Evolutionary conservation across 805 yeast species (phyloP).

Genomic region (Wickerhamiella vanderwaltii): DNA sequence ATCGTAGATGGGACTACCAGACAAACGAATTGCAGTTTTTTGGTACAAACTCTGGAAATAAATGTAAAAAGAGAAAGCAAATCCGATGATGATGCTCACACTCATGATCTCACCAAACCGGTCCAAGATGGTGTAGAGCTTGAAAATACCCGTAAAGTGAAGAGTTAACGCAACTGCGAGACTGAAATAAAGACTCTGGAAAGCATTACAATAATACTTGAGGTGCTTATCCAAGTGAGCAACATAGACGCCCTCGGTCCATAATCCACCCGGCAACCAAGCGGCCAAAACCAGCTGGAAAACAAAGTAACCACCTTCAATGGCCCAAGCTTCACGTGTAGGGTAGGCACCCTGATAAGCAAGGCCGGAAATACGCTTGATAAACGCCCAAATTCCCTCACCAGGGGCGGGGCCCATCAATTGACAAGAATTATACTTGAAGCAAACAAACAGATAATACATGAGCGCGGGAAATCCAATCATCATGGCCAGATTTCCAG

Average conservation of each 20-base stretch:
- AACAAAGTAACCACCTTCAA: constrained; percentile 58
- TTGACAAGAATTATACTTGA: constrained; percentile 62
- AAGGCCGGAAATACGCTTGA: constrained; percentile 36
- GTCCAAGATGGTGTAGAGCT: constrained; percentile 62
- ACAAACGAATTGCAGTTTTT: constrained; percentile 76
- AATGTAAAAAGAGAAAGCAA: constrained; percentile 50
- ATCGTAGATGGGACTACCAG: constrained; percentile 84
- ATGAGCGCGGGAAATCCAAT: constrained; percentile 81
- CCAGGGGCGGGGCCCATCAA: constrained; percentile 55
- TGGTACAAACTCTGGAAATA: constrained; percentile 56
- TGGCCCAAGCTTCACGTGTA: constrained; percentile 43
- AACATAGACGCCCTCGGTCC: constrained; percentile 92
- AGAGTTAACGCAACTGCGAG: constrained; percentile 44
- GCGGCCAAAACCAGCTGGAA: constrained; percentile 66
- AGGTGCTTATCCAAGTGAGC: constrained; percentile 69
- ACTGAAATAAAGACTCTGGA: constrained; percentile 67
- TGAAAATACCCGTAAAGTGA: constrained; percentile 66
- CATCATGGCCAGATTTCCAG: constrained; percentile 86
- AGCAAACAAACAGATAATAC: constrained; percentile 95
- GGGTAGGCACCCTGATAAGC: constrained; percentile 37
- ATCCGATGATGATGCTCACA: constrained; percentile 73
- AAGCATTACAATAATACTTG: constrained; percentile 89
- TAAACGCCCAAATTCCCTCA: constrained; percentile 34
- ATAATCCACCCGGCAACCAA: constrained; percentile 71
- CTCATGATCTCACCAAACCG: constrained; percentile 87